phyloP scores from a whole-genome alignment of 78 protist species.

The Capsaspora owczarzaki region DNA sequence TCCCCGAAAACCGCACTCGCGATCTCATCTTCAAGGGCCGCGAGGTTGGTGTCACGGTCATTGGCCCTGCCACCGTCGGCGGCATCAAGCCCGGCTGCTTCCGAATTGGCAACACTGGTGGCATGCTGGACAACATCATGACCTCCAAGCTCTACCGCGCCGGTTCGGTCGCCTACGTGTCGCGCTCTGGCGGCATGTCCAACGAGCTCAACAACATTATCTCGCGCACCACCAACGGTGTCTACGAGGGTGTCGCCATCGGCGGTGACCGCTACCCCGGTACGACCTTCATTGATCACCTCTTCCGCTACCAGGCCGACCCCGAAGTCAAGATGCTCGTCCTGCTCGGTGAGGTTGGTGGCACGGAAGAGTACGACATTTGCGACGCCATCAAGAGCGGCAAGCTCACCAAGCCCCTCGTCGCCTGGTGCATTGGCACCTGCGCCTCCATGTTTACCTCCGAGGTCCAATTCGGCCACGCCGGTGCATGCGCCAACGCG shows the following conservation, averaged over 20 bases:
- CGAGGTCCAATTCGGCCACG: conserved; percentile 89
- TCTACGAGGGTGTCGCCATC: conserved; percentile 86
- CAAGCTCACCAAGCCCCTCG: conserved; percentile 81
- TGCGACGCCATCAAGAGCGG: conserved; percentile 66
- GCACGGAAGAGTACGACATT: conserved; percentile 80
- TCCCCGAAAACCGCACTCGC: conserved; percentile 79
- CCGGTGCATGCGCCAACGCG: conserved; percentile 76
- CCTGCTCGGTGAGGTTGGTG: conserved; percentile 85
- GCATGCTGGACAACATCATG: conserved; percentile 83
- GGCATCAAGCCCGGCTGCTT: conserved; percentile 88
- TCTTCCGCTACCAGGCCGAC: conserved; percentile 47
- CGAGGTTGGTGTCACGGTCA: conserved; percentile 45
- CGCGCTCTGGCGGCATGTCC: conserved; percentile 80
- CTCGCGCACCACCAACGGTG: conserved; percentile 77
- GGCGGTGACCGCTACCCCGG: conserved; percentile 93
- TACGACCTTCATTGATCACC: conserved; percentile 69
- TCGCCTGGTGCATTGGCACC: conserved; percentile 86
- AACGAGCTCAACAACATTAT: conserved; percentile 86
- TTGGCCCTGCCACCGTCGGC: conserved; percentile 96
- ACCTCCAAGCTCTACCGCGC: conserved; percentile 83
- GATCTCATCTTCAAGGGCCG: conserved; percentile 45
- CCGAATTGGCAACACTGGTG: conserved; percentile 87
- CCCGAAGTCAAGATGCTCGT: conserved; percentile 73
- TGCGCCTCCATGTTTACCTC: conserved; percentile 61
- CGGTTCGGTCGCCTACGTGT: conserved; percentile 82